Evolutionary conservation across 805 yeast genomes (phyloP).

Genomic region (Priceomyces carsonii): DNA sequence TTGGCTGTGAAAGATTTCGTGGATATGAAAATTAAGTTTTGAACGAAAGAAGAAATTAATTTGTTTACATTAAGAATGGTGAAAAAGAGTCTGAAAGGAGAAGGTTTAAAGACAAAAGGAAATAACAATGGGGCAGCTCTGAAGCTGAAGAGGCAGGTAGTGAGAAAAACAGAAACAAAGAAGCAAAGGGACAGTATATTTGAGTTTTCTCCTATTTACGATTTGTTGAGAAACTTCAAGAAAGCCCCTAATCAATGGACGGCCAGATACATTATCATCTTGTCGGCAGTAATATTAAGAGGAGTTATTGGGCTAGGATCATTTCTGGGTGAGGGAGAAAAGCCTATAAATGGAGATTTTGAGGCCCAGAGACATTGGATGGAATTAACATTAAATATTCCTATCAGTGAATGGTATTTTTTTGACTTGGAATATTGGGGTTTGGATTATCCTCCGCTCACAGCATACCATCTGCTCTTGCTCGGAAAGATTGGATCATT

Average conservation of each 20-base stretch:
- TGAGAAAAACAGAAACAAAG: not conserved
- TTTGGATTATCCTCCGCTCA: conserved; percentile 93
- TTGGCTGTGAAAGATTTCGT: no score
- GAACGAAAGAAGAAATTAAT: no score
- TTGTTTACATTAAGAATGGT: no score
- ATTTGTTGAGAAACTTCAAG: conserved; percentile 74
- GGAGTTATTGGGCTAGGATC: conserved; percentile 88
- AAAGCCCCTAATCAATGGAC: conserved; percentile 90
- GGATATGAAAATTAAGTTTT: no score
- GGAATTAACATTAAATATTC: conserved; percentile 80
- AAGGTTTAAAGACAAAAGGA: no score
- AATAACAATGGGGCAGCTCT: no score
- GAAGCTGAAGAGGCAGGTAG: not conserved
- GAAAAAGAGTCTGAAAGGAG: no score
- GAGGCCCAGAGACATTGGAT: conserved; percentile 99
- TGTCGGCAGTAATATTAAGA: conserved; percentile 73
- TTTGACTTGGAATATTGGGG: conserved; percentile 95
- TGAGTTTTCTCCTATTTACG: conserved; percentile 64
- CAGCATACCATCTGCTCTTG: conserved; percentile 89
- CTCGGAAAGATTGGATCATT: conserved; percentile 71
- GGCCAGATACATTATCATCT: conserved; percentile 71
- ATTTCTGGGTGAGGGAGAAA: conserved; percentile 68
- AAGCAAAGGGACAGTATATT: conserved; percentile 11
- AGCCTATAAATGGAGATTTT: conserved; percentile 92
- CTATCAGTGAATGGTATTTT: conserved; percentile 80